These are phyloP conservation scores for Tylopilus felleus DNA, from an alignment of 768 basidiomycete species.

Conservation along the genomic window DNA sequence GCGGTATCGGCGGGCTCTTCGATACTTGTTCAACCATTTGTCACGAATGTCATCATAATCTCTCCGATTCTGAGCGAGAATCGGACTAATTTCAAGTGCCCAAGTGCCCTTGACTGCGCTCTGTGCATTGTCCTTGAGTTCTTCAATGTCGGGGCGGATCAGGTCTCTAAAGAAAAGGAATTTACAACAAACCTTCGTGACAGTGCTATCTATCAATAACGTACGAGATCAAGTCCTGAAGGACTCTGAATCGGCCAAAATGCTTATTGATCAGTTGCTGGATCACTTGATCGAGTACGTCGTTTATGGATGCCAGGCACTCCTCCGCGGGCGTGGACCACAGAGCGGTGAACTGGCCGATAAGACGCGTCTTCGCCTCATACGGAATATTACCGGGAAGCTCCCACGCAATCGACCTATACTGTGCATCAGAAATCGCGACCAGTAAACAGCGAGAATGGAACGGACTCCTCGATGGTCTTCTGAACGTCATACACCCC, in stretches of 20 bases:
- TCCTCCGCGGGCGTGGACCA: slow-evolving; percentile 37
- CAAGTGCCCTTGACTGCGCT: slow-evolving; percentile 33
- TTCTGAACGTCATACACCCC: slow-evolving; percentile 34
- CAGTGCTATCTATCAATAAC: slow-evolving; percentile 2
- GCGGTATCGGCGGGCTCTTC: slow-evolving; percentile 7
- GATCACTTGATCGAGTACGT: slow-evolving; percentile 31
- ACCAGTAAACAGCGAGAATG: background rate
- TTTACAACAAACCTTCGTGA: background rate
- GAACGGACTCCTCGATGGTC: slow-evolving; percentile 35
- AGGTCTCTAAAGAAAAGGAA: slow-evolving; percentile 22
- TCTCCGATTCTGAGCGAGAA: slow-evolving; percentile 37
- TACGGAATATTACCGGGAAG: slow-evolving; percentile 41
- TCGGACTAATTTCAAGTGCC: slow-evolving; percentile 36
- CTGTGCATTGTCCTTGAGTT: slow-evolving; percentile 22
- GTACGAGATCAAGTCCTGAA: slow-evolving; percentile 37
- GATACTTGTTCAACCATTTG: slow-evolving; percentile 27
- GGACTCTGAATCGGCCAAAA: slow-evolving; percentile 40
- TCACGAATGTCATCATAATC: slow-evolving; percentile 21
- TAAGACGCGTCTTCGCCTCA: slow-evolving; percentile 37
- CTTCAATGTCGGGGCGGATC: slow-evolving; percentile 29
- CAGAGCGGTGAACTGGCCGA: slow-evolving; percentile 30
- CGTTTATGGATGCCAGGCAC: slow-evolving; percentile 34
- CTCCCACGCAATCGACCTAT: slow-evolving; percentile 42
- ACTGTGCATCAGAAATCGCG: background rate
- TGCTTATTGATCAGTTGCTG: slow-evolving; percentile 28